Evolutionary conservation across 768 basidiomycete genomes (phyloP).

Genomic region (Porphyrellus cyaneotinctus): DNA sequence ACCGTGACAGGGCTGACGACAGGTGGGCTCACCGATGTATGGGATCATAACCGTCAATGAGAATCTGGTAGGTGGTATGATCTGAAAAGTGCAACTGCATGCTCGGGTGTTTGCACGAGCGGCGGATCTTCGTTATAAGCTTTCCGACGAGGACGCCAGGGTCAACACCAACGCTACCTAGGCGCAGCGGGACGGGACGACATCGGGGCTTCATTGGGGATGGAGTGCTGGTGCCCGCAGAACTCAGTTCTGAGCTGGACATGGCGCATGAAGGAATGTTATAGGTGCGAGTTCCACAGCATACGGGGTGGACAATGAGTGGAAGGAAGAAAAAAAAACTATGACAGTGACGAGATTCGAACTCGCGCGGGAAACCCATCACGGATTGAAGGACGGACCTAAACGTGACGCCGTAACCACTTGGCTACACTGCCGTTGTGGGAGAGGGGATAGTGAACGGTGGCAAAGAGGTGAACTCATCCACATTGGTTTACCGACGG

Average conservation of each 20-base stretch:
- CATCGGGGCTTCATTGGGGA: conserved; percentile 27
- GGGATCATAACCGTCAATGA: conserved; percentile 64
- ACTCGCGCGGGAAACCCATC: conserved; percentile 58
- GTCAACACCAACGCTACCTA: conserved; percentile 33
- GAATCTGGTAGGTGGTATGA: conserved; percentile 42
- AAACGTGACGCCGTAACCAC: conserved; percentile 61
- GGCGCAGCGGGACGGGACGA: conserved; percentile 36
- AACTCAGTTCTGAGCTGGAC: conserved; percentile 12
- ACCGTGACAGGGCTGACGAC: neutral
- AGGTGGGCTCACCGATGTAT: conserved; percentile 34
- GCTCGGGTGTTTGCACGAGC: conserved; percentile 42
- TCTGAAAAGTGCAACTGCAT: conserved; percentile 48
- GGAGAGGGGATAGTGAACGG: fast-evolving
- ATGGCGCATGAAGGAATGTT: conserved; percentile 10
- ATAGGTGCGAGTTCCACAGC: conserved; percentile 6
- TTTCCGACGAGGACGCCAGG: conserved; percentile 44
- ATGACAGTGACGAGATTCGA: conserved; percentile 59
- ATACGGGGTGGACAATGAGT: conserved; percentile 10
- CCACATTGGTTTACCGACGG: conserved; percentile 12
- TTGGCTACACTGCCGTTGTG: conserved; percentile 50
- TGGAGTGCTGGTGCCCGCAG: conserved; percentile 11
- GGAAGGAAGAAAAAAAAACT: no score
- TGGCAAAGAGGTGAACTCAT: neutral
- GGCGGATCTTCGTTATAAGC: conserved; percentile 36
- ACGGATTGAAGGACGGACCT: conserved; percentile 42